Percentiles rank a stretch among this genome's conserved stretches.
phyloP scores from a whole-genome alignment of 768 basidiomycete genomes.

The Tephrocybe sp. region DNA sequence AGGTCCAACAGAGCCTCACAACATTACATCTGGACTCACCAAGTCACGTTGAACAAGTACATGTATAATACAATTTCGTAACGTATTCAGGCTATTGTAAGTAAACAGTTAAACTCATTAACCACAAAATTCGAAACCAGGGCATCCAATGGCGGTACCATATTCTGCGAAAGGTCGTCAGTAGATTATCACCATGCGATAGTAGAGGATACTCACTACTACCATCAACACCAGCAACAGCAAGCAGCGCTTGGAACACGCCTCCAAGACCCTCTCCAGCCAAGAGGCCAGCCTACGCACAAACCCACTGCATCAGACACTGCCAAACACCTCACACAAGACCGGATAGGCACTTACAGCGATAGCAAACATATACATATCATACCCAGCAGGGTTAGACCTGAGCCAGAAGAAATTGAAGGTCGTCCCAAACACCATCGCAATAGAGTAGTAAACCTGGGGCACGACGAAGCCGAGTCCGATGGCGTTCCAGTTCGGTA shows the following conservation, averaged over 20 bases:
- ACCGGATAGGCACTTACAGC: constrained; percentile 28
- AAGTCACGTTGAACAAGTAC: background rate
- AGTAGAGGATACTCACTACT: constrained; percentile 28
- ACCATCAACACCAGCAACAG: constrained; percentile 49
- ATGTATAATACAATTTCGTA: background rate
- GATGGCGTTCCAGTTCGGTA: constrained; percentile 58
- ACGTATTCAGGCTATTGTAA: background rate
- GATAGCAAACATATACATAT: constrained; percentile 59
- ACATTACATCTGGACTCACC: background rate
- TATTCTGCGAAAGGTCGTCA: constrained; percentile 25
- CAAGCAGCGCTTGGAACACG: constrained; percentile 56
- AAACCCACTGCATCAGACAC: background rate
- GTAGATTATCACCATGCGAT: background rate
- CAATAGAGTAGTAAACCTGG: constrained; percentile 46
- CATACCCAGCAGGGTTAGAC: constrained; percentile 39
- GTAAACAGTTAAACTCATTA: constrained; percentile 20
- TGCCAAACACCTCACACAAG: background rate
- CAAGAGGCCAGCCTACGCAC: constrained; percentile 43
- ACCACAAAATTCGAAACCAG: constrained; percentile 50
- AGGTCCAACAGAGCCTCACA: background rate
- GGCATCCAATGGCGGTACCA: constrained; percentile 54
- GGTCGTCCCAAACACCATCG: constrained; percentile 46
- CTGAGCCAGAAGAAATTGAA: constrained; percentile 48
- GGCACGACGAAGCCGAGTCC: constrained; percentile 54
- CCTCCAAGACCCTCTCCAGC: constrained; percentile 63